phyloP scores from a whole-genome alignment of 2,329 filamentous ascomycete genomes.

The Leptographium galeiforme region DNA sequence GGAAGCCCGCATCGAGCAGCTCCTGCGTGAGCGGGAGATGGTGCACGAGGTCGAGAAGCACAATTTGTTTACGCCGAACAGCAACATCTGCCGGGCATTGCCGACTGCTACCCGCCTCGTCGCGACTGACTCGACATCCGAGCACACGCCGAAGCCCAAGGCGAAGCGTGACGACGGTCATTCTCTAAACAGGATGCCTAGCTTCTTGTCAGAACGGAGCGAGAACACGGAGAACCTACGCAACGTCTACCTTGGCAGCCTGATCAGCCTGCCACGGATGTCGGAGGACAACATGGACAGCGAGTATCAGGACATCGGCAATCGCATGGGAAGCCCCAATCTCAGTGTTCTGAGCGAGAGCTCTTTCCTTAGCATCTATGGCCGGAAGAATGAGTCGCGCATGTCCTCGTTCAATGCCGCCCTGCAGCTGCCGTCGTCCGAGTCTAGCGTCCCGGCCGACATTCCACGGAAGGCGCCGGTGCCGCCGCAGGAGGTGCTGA shows the following conservation, averaged over 20 bases:
- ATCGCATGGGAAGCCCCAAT: constrained; percentile 42
- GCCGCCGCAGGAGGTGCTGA: neutral
- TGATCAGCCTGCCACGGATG: constrained; percentile 34
- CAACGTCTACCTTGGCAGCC: constrained; percentile 43
- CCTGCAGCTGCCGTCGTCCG: constrained; percentile 8
- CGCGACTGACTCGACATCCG: neutral
- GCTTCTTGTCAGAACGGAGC: constrained; percentile 47
- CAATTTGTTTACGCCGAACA: constrained; percentile 19
- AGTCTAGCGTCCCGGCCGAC: neutral
- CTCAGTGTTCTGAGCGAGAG: constrained; percentile 55
- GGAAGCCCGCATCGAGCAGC: constrained; percentile 44
- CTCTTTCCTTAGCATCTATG: constrained; percentile 53
- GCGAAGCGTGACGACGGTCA: constrained; percentile 19
- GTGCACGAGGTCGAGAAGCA: constrained; percentile 32
- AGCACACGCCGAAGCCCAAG: constrained; percentile 14
- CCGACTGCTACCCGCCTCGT: constrained; percentile 7
- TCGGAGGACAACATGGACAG: constrained; percentile 25
- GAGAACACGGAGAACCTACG: constrained; percentile 48
- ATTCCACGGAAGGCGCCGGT: neutral
- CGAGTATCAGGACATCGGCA: constrained; percentile 16
- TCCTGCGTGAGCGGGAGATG: constrained; percentile 39
- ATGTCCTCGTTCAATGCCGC: constrained; percentile 12
- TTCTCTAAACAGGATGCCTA: constrained; percentile 44
- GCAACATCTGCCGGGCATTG: constrained; percentile 12
- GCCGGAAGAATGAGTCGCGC: constrained; percentile 23